These are phyloP conservation scores for Scheffersomyces quercinus DNA, from an alignment of 1,139 yeast species.

Conservation along the genomic window DNA sequence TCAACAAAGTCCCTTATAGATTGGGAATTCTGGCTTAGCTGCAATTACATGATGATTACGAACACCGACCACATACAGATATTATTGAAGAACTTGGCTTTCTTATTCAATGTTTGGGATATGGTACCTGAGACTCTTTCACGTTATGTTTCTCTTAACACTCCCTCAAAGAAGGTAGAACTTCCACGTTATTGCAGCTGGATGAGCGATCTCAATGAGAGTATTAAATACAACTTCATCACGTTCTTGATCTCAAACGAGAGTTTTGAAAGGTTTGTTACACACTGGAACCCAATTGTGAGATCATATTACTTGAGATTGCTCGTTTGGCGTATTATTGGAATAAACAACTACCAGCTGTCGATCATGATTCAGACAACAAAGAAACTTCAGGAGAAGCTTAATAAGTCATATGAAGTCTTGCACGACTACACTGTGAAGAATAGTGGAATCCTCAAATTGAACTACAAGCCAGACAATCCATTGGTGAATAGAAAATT, in stretches of 20 bases:
- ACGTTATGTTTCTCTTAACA: neutral
- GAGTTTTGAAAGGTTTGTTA: constrained; percentile 57
- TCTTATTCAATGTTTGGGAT: constrained; percentile 76
- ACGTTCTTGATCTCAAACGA: constrained; percentile 53
- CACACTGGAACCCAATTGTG: constrained; percentile 80
- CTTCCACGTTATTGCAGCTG: constrained; percentile 21
- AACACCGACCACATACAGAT: constrained; percentile 63
- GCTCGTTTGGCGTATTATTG: constrained; percentile 66
- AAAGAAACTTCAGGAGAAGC: constrained; percentile 28
- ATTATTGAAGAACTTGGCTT: constrained; percentile 62
- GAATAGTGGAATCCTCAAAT: constrained; percentile 5
- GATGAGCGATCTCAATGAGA: constrained; percentile 36
- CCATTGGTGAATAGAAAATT: constrained; percentile 56
- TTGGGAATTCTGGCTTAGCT: constrained; percentile 79
- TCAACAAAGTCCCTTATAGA: constrained; percentile 33
- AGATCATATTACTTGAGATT: constrained; percentile 69
- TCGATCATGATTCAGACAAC: constrained; percentile 36
- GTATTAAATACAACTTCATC: constrained; percentile 48
- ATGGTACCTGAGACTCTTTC: constrained; percentile 50
- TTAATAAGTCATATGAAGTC: constrained; percentile 24
- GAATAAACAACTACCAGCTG: constrained; percentile 45
- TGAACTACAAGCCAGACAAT: constrained; percentile 43
- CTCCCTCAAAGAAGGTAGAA: constrained; percentile 3
- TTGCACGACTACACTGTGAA: constrained; percentile 16
- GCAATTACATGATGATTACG: constrained; percentile 56